phyloP scores from a whole-genome alignment of 1,284 basidiomycete genomes.

The Golubevia pallescens region DNA sequence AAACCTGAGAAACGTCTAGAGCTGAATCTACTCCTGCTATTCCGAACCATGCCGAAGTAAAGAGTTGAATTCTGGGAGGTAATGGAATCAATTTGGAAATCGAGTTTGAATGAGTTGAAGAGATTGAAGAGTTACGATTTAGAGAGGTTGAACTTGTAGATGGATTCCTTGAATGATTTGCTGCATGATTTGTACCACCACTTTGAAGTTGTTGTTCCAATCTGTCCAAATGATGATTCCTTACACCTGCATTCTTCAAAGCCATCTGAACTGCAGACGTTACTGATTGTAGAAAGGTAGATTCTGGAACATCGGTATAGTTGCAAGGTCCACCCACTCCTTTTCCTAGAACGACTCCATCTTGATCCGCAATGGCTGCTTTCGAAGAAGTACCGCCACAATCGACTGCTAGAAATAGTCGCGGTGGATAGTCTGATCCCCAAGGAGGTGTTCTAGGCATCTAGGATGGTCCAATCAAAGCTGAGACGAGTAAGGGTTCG shows the following conservation, averaged over 20 bases:
- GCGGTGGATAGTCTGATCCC: neutral
- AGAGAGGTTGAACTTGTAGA: no score
- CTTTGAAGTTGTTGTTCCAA: no score
- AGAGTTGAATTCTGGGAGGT: neutral
- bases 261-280: constrained; percentile 13
- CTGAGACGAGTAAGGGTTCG: no score
- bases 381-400: constrained; percentile 35
- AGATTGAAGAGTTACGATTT: no score
- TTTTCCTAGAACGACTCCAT: constrained; percentile 15
- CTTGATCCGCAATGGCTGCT: constrained; percentile 19
- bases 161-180: no score
- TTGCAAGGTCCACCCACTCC: constrained; percentile 30
- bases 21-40: constrained; percentile 30
- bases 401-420: constrained; percentile 33
- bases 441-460: neutral
- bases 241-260: constrained; percentile 6
- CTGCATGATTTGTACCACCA: no score
- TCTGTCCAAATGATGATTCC: neutral
- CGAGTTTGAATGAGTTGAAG: no score
- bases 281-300: constrained; percentile 14
- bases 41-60: constrained; percentile 38
- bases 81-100: no score
- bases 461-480: no score
- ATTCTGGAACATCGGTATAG: constrained; percentile 16
- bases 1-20: constrained; percentile 13